These are phyloP conservation scores for Thelonectria blattea DNA, from an alignment of 2,329 filamentous ascomycete genomes.

Conservation along the genomic window DNA sequence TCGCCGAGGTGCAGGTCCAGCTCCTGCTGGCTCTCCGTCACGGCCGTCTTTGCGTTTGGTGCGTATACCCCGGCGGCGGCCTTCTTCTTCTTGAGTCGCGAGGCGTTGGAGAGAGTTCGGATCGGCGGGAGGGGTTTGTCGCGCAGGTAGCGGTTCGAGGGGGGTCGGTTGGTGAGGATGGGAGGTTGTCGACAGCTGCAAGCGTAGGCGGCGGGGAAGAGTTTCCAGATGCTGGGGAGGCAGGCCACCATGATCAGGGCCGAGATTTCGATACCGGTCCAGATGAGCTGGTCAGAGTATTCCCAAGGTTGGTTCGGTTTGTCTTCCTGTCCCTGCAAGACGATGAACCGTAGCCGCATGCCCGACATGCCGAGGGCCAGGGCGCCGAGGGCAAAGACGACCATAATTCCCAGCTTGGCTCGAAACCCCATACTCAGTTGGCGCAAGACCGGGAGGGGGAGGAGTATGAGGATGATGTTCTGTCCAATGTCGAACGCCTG, in stretches of 20 bases:
- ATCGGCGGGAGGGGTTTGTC: slow-evolving; percentile 7
- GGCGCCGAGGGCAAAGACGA: slow-evolving; percentile 53
- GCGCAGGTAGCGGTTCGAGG: slow-evolving; percentile 16
- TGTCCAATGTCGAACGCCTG: slow-evolving; percentile 54
- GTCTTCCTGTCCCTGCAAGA: slow-evolving; percentile 40
- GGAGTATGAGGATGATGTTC: slow-evolving; percentile 51
- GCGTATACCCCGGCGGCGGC: background rate
- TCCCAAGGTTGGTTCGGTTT: slow-evolving; percentile 50
- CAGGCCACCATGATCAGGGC: slow-evolving; percentile 50
- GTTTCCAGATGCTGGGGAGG: slow-evolving; percentile 46
- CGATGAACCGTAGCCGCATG: slow-evolving; percentile 44
- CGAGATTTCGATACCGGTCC: slow-evolving; percentile 51
- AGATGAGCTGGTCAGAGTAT: slow-evolving; percentile 49
- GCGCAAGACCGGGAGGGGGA: slow-evolving; percentile 50
- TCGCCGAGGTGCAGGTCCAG: slow-evolving; percentile 39
- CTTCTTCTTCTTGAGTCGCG: slow-evolving; percentile 1
- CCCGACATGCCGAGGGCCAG: slow-evolving; percentile 48
- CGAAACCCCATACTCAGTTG: slow-evolving; percentile 47
- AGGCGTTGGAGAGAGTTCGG: slow-evolving; percentile 7
- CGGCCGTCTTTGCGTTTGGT: background rate
- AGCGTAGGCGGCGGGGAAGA: background rate
- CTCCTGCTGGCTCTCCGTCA: slow-evolving; percentile 36
- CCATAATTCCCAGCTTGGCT: slow-evolving; percentile 50
- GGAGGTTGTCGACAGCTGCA: slow-evolving; percentile 6
- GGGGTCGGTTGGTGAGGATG: slow-evolving; percentile 26